Evolutionary conservation across 805 yeast species (phyloP).

Genomic region (Wickerhamiella sergipiensis): DNA sequence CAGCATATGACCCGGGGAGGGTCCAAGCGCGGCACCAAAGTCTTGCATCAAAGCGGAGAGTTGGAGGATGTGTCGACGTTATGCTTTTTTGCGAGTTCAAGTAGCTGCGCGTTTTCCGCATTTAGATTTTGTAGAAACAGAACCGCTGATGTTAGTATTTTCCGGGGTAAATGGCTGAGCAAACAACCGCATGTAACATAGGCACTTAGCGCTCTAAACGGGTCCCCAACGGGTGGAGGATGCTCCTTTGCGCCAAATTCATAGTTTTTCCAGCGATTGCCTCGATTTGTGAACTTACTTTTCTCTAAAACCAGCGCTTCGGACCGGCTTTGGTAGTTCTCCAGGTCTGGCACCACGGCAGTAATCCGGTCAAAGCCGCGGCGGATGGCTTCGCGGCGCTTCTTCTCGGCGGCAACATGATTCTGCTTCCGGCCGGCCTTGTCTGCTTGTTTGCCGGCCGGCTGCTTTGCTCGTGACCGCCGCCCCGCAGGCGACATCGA

Average conservation of each 20-base stretch:
- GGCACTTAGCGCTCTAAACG: too few species aligned
- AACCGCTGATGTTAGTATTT: conserved; percentile 18
- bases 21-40: neutral
- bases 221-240: too few species aligned
- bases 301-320: conserved; percentile 65
- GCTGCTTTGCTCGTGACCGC: neutral
- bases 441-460: neutral
- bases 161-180: neutral
- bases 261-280: neutral
- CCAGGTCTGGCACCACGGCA: conserved; percentile 57
- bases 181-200: too few species aligned
- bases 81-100: neutral
- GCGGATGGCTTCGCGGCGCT: conserved; percentile 73
- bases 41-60: neutral
- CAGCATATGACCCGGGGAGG: neutral
- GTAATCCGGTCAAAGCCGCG: conserved; percentile 70
- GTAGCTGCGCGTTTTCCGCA: conserved; percentile 20
- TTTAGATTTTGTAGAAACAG: conserved; percentile 21
- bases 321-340: conserved; percentile 59
- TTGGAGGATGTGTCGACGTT: neutral
- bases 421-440: conserved; percentile 25
- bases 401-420: conserved; percentile 77
- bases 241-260: too few species aligned
- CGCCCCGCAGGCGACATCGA: neutral
- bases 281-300: conserved; percentile 12